These are phyloP conservation scores for Mycena venus DNA, from an alignment of 768 basidiomycete species.

Conservation along the genomic window DNA sequence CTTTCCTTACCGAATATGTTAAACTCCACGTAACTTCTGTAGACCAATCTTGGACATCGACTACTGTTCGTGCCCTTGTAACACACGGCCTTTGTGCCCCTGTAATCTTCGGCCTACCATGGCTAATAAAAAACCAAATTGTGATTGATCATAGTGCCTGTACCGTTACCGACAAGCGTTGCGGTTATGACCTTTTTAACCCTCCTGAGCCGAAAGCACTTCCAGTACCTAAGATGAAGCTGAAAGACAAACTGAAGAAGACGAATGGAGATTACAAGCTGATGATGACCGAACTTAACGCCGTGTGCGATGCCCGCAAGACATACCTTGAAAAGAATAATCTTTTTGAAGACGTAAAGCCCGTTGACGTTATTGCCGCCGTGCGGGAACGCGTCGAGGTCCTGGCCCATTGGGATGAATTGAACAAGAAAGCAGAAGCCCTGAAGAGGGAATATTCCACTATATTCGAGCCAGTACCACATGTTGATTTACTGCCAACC, in stretches of 20 bases:
- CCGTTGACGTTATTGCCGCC: slow-evolving; percentile 25
- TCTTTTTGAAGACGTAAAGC: slow-evolving; percentile 20
- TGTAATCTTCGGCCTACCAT: slow-evolving; percentile 41
- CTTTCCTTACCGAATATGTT: slow-evolving; percentile 34
- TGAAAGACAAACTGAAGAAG: not conserved
- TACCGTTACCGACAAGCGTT: slow-evolving; percentile 31
- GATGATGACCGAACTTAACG: not conserved
- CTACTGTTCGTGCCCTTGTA: slow-evolving; percentile 34
- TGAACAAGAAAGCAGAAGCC: not conserved
- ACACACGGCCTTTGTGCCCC: slow-evolving; percentile 34
- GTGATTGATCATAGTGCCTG: slow-evolving; percentile 29
- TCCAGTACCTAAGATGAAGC: not conserved
- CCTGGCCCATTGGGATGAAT: not conserved
- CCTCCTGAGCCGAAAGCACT: slow-evolving; percentile 8
- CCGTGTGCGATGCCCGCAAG: not conserved
- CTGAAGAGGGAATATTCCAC: not conserved
- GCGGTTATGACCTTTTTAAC: slow-evolving; percentile 27
- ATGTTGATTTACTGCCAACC: slow-evolving; percentile 30
- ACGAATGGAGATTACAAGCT: not conserved
- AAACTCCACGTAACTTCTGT: slow-evolving; percentile 27
- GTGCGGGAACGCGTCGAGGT: slow-evolving; percentile 29
- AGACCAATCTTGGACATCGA: slow-evolving; percentile 36
- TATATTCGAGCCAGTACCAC: slow-evolving; percentile 24
- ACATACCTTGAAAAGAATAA: not conserved
- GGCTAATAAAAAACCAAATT: slow-evolving; percentile 31